Percentiles rank a stretch among this genome's conserved stretches.
These are phyloP conservation scores for Euclidium syriacum DNA, from an alignment of 345 rosid species.

Conservation along the genomic window DNA sequence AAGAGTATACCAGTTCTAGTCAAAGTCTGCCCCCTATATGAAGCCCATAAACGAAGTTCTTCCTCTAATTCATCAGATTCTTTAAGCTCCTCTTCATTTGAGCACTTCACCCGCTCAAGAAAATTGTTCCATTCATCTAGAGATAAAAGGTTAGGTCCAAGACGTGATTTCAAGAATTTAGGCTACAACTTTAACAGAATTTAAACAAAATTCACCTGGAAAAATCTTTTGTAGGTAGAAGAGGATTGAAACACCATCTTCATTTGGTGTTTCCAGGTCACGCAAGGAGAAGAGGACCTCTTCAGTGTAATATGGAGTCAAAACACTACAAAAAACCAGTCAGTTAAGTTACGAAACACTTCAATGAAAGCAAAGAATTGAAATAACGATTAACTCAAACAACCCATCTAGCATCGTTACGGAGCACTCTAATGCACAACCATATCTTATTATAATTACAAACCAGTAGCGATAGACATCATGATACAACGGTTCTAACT, in stretches of 20 bases:
- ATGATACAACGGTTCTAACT: conserved; percentile 11
- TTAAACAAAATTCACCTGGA: conserved; percentile 59
- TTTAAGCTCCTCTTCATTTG: conserved; percentile 67
- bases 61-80: conserved; percentile 54
- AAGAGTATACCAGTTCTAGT: conserved; percentile 81
- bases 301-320: conserved; percentile 92
- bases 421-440: background rate
- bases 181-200: background rate
- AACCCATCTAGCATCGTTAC: background rate
- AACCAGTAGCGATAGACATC: background rate
- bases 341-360: background rate
- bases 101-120: conserved; percentile 63
- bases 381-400: background rate
- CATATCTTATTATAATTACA: background rate
- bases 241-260: conserved; percentile 95
- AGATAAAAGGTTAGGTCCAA: conserved; percentile 17
- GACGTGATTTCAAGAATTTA: background rate
- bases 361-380: background rate
- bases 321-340: conserved; percentile 48
- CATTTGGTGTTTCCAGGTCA: conserved; percentile 75
- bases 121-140: conserved; percentile 97
- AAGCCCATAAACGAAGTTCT: conserved; percentile 93
- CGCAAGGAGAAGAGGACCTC: conserved; percentile 80
- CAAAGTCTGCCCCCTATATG: conserved; percentile 95
- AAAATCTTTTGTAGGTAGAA: conserved; percentile 94